Evolutionary conservation across 768 basidiomycete species (phyloP), one percentile per base, ranked within the genome.

Genomic region (Botryobasidium botryosum): DNA sequence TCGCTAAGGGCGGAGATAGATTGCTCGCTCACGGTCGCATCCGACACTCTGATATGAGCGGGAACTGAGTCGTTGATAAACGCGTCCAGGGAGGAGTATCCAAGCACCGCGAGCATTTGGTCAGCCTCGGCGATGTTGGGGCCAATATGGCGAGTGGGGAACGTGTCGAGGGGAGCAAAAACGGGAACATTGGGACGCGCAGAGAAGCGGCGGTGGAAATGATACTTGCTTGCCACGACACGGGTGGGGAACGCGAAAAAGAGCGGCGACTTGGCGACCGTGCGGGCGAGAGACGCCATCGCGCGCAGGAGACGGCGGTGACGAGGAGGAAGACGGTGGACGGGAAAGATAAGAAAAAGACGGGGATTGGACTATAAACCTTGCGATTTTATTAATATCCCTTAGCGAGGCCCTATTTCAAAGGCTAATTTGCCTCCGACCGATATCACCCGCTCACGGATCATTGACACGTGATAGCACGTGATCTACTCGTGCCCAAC

Each of bases 111-210:
- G 49, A 99, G 80, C 92, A 96, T 97, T 36, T 68, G 66, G 2
- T 70, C 63, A 21, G 79, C 73, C 62, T 92, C 88, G n/a, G 64
- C 61, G 47, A 75, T 74, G 57, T 90, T 79, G 12, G 92, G 92
- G 12, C 92, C 94, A 53, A 97, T 77, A 61, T 99, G 92, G 26
- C 92, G 76, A 53, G 84, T 76, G 36, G 77, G 60, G 64, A 97
- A 96, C 27, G 78, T 81, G 64, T 99, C 92, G 51, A 94, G 68
- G 2, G 90, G 75, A 10, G 77, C 70, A 59, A 92, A 87, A 51
- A 91, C 68, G n/a, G n/a, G n/a, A n/a, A n/a, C n/a, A n/a, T n/a
- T n/a, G n/a, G n/a, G n/a, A n/a, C n/a, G n/a, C 25, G 77, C 58
- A 6, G 53, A 43, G 37, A 35, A 13, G 32, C 13, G 32, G 32